Conservation (phyloP, 2,329 filamentous ascomycete species). For the Ophiocordyceps unilateralis region DNA sequence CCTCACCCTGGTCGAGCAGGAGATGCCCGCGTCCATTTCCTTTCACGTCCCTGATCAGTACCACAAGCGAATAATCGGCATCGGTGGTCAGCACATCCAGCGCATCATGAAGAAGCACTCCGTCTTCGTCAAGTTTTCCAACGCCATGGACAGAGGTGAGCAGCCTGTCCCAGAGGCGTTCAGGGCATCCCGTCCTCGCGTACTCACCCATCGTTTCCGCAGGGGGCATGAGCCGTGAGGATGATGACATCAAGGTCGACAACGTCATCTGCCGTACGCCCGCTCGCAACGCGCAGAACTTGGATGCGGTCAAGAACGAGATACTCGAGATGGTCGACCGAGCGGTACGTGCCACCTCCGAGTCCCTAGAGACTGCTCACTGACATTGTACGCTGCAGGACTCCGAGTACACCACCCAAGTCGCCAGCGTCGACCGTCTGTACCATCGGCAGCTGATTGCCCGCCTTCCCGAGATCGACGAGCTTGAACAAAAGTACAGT, state of each 20-base stretch:
- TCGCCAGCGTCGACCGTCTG: conserved; percentile 81
- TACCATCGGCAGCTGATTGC: conserved; percentile 90
- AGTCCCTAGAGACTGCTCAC: not conserved
- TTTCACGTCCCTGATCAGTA: conserved; percentile 99
- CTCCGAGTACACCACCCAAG: conserved; percentile 90
- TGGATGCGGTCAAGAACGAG: conserved; percentile 95
- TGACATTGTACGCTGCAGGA: conserved; percentile 34
- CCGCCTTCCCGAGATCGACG: conserved; percentile 76
- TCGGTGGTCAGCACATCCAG: conserved; percentile 95
- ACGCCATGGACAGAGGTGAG: conserved; percentile 84
- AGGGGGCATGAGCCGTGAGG: conserved; percentile 68
- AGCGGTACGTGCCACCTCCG: conserved; percentile 32
- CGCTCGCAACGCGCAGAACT: conserved; percentile 87
- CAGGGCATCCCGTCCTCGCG: not conserved
- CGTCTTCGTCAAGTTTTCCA: conserved; percentile 98
- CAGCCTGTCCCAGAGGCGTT: not conserved
- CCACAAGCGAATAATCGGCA: conserved; percentile 97
- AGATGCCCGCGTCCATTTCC: conserved; percentile 97
- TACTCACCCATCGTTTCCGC: conserved; percentile 10
- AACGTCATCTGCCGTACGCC: conserved; percentile 98
- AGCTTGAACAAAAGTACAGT: conserved; percentile 97
- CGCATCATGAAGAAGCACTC: conserved; percentile 99
- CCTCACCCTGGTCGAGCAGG: conserved; percentile 83
- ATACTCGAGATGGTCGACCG: conserved; percentile 99
- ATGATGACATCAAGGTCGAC: conserved; percentile 96